Base-by-base conservation (phyloP, 2,329 filamentous ascomycete species). In the Xylariomycetidae sp. region DNA sequence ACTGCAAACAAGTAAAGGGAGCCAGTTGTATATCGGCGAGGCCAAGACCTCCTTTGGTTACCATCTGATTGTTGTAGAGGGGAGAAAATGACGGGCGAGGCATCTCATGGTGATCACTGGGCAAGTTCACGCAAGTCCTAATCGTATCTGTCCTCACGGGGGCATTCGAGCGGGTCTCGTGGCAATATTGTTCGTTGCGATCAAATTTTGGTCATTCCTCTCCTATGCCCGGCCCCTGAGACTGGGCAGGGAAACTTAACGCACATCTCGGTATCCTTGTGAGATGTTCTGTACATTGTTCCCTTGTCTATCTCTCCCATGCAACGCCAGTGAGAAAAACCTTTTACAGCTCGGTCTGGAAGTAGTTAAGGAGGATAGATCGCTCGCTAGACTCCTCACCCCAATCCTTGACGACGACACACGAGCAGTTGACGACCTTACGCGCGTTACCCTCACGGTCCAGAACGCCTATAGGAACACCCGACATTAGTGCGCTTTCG, bases 391-490 rank as follows among this genome's bases (percentile, higher is more conserved):
- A 94, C 79, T 98, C 92, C 82, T 97, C 92, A 80, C 92, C 92
- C 92, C 92, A 98, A 72, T 98, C 89, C 78, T 92, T 90, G 63
- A 98, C 92, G 47, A 98, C 92, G 61, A 98, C 92, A 80, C 92
- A 97, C 64, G 90, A 97, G 88, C 92, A 98, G 86, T 98, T 98
- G 77, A 98, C 92, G 56, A 98, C 90, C 85, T 98, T 98, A 73
- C 92, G 87, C 62, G 92, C 88, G 73, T 98, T 98, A 60, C 92
- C 92, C 75, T 98, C 92, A 64, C 92, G 90, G 77, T 98, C 92
- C 61, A 98, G 82, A 58, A 96, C 89, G 75, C 90, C 90, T 96
- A 35, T 38, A 33, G 41, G 36, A 31, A 27, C 12, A 27, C 12
- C 37, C n/a, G 20, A n/a, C 20, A 45, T 64, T 60, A 67, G 61